A percentile compares a stretch with the other conserved stretches of the same genome.
These are phyloP conservation scores for Zychaea mexicana DNA, from an alignment of 371 early-diverging fungal species.

Conservation along the genomic window DNA sequence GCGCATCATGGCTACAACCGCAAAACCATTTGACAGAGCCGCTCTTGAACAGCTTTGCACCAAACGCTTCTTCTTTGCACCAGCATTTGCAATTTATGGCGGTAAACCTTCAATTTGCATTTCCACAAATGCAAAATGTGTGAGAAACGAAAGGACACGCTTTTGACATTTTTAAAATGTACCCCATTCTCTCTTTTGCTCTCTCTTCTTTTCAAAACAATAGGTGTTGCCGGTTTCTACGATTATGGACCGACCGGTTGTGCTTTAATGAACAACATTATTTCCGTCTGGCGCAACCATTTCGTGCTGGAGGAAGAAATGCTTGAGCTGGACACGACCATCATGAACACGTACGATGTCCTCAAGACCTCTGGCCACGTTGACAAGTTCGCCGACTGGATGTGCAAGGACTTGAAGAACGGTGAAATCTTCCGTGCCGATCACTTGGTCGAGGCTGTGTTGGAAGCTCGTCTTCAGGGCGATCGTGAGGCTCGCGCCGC, in stretches of 20 bases:
- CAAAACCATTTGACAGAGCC: slow-evolving; percentile 58
- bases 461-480: slow-evolving; percentile 87
- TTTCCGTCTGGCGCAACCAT: slow-evolving; percentile 93
- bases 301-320: slow-evolving; percentile 99
- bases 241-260: slow-evolving; percentile 99
- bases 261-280: slow-evolving; percentile 95
- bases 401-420: slow-evolving; percentile 93
- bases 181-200: too few relatives aligned
- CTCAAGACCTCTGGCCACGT: slow-evolving; percentile 99
- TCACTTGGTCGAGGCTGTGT: slow-evolving; percentile 95
- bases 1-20: slow-evolving; percentile 16
- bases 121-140: too few relatives aligned
- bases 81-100: slow-evolving; percentile 93
- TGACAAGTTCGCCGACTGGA: slow-evolving; percentile 99
- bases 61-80: slow-evolving; percentile 97
- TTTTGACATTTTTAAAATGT: too few relatives aligned
- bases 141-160: too few relatives aligned
- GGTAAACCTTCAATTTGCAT: slow-evolving; percentile 61
- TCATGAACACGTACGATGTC: slow-evolving; percentile 97
- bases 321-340: slow-evolving; percentile 98
- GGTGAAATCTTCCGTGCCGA: slow-evolving; percentile 99
- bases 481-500: slow-evolving; percentile 74
- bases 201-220: too few relatives aligned
- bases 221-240: slow-evolving; percentile 97
- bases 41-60: slow-evolving; percentile 75